A percentile compares a stretch with the other conserved stretches of the same genome.
Conservation (phyloP, 768 basidiomycete species). For the Naganishia friedmannii region DNA sequence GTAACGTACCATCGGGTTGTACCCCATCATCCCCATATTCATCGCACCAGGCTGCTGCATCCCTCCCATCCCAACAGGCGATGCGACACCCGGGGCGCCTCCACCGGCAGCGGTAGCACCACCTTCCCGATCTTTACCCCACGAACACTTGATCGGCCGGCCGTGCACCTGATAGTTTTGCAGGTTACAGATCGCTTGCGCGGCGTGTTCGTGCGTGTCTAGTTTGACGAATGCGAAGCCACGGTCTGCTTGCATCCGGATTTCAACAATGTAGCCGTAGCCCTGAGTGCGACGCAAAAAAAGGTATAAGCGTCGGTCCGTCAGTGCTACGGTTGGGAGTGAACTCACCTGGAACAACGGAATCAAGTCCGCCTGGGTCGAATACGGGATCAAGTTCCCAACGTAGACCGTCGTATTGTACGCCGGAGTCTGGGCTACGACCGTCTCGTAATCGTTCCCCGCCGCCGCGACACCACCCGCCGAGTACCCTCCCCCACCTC, state of each 20-base stretch:
- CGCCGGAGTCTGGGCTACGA: slow-evolving; percentile 85
- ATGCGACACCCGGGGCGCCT: slow-evolving; percentile 56
- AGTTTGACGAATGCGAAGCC: slow-evolving; percentile 99
- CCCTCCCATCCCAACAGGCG: slow-evolving; percentile 51
- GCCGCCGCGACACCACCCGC: no score
- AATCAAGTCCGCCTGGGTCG: slow-evolving; percentile 94
- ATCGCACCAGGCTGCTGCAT: slow-evolving; percentile 38
- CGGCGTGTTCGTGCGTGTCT: slow-evolving; percentile 96
- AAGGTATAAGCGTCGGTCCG: no score
- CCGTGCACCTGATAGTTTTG: slow-evolving; percentile 98
- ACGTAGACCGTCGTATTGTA: slow-evolving; percentile 97
- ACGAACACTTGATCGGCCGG: slow-evolving; percentile 94
- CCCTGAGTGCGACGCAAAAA: slow-evolving; percentile 59
- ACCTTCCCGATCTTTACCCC: slow-evolving; percentile 82
- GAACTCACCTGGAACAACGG: slow-evolving; percentile 55
- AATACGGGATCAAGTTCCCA: slow-evolving; percentile 95
- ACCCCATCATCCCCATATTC: slow-evolving; percentile 49
- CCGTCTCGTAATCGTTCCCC: slow-evolving; percentile 67
- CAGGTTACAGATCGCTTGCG: slow-evolving; percentile 94
- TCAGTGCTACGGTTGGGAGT: not conserved
- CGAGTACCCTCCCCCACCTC: slow-evolving; percentile 56
- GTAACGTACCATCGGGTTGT: slow-evolving; percentile 71
- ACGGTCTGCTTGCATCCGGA: slow-evolving; percentile 98
- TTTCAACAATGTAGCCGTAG: slow-evolving; percentile 96
- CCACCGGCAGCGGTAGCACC: slow-evolving; percentile 59